These are phyloP conservation scores for Fusarium circinatum DNA, from an alignment of 2,329 filamentous ascomycete genomes.

Conservation along the genomic window DNA sequence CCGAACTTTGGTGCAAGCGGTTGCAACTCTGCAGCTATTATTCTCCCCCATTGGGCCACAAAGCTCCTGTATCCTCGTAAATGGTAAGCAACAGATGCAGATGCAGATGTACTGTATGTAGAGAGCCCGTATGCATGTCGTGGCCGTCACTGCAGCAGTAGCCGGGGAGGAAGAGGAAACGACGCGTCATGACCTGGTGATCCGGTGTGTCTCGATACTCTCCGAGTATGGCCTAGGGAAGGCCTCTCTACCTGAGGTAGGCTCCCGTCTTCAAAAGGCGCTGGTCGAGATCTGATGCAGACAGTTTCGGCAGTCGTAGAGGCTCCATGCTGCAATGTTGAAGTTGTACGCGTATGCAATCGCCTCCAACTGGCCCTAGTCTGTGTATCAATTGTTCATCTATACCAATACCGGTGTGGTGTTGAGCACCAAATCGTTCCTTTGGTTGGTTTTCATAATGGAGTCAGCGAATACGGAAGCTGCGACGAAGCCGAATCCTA, in stretches of 20 bases:
- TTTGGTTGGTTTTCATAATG: constrained; percentile 4
- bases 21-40: constrained; percentile 21
- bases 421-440: constrained; percentile 25
- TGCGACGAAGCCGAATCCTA: constrained; percentile 16
- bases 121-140: constrained; percentile 27
- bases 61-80: constrained; percentile 28
- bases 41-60: constrained; percentile 18
- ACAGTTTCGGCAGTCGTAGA: neutral
- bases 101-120: neutral
- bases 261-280: neutral
- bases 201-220: constrained; percentile 35
- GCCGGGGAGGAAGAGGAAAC: constrained; percentile 26
- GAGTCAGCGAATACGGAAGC: constrained; percentile 26
- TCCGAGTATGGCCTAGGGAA: constrained; percentile 8
- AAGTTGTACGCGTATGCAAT: constrained; percentile 34
- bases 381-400: constrained; percentile 26
- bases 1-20: constrained; percentile 7
- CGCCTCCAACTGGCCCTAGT: constrained; percentile 14
- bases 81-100: constrained; percentile 18
- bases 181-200: constrained; percentile 44
- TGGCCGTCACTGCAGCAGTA: constrained; percentile 38
- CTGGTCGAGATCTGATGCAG: constrained; percentile 7
- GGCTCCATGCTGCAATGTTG: neutral
- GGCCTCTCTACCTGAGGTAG: neutral
- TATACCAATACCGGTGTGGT: constrained; percentile 32